Conservation (phyloP, 1,284 basidiomycete species). For the Trichosporon coremiiforme region DNA sequence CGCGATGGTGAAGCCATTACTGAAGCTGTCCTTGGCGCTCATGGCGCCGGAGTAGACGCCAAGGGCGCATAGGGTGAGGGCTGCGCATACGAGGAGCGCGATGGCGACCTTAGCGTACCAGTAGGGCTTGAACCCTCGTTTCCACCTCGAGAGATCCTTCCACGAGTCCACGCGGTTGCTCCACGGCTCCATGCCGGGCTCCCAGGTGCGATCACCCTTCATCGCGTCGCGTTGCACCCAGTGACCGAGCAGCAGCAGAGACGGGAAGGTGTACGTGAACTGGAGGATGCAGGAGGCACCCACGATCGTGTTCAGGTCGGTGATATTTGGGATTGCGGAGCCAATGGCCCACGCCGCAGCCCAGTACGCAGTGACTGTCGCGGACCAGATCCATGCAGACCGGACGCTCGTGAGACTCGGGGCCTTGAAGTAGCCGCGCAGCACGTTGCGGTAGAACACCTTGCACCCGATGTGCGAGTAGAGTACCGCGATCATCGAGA, state of each 20-base stretch:
- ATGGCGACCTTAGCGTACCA: conserved; percentile 30
- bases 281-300: conserved; percentile 51
- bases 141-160: conserved; percentile 28
- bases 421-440: conserved; percentile 63
- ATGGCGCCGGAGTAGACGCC: conserved; percentile 30
- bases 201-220: conserved; percentile 26
- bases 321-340: conserved; percentile 65
- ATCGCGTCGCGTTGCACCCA: conserved; percentile 34
- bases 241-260: conserved; percentile 29
- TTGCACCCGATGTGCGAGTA: conserved; percentile 63
- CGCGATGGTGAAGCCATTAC: conserved; percentile 18
- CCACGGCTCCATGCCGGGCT: conserved; percentile 29
- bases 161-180: conserved; percentile 30
- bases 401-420: conserved; percentile 60
- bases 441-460: conserved; percentile 34
- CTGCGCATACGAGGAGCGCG: conserved; percentile 22
- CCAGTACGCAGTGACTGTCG: conserved; percentile 45
- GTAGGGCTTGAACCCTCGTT: conserved; percentile 30
- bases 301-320: conserved; percentile 62
- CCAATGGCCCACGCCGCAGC: conserved; percentile 63
- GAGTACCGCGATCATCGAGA: conserved; percentile 64
- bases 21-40: conserved; percentile 23
- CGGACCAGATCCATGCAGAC: conserved; percentile 60
- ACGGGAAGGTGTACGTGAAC: conserved; percentile 33
- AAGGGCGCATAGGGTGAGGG: conserved; percentile 24